phyloP scores from a whole-genome alignment of 2,329 filamentous ascomycete genomes.

The Dichotomopilus funicola region DNA sequence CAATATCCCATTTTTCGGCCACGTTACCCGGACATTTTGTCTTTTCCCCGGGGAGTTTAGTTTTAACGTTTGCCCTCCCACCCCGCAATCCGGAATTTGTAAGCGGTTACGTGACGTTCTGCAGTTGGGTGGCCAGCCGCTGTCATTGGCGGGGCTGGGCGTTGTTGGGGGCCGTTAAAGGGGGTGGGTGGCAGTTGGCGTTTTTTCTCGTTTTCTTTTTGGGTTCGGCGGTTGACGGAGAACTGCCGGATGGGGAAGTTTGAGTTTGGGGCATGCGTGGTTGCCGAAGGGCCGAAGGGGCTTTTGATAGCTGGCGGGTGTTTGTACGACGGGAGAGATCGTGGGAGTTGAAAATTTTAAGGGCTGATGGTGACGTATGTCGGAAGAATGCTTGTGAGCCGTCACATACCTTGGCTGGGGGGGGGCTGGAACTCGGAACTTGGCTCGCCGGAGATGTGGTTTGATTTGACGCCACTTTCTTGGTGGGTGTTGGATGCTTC shows the following conservation, averaged over 20 bases:
- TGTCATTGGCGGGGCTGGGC: not conserved
- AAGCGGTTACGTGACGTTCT: constrained; percentile 6
- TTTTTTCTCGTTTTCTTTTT: not conserved
- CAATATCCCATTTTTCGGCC: not conserved
- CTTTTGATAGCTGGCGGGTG: too few relatives aligned
- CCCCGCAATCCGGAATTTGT: constrained; percentile 3
- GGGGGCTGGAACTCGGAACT: too few relatives aligned
- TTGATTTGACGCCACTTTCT: too few relatives aligned
- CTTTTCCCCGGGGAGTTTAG: not conserved
- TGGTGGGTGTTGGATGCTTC: too few relatives aligned
- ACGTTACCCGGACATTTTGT: not conserved
- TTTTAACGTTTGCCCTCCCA: too few relatives aligned
- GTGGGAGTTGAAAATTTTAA: not conserved
- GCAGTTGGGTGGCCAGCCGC: not conserved
- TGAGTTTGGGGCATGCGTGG: not conserved
- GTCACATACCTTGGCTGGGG: too few relatives aligned
- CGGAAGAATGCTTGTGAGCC: too few relatives aligned
- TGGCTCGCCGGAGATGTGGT: too few relatives aligned
- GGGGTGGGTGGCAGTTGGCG: not conserved
- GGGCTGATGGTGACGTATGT: too few relatives aligned
- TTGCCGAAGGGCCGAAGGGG: not conserved
- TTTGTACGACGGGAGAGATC: not conserved
- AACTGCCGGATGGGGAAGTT: not conserved
- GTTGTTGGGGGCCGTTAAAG: too few relatives aligned
- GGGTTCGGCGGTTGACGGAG: not conserved